Conservation (phyloP, 306 rosid genomes). For the Chamaecrista fasciculata region DNA sequence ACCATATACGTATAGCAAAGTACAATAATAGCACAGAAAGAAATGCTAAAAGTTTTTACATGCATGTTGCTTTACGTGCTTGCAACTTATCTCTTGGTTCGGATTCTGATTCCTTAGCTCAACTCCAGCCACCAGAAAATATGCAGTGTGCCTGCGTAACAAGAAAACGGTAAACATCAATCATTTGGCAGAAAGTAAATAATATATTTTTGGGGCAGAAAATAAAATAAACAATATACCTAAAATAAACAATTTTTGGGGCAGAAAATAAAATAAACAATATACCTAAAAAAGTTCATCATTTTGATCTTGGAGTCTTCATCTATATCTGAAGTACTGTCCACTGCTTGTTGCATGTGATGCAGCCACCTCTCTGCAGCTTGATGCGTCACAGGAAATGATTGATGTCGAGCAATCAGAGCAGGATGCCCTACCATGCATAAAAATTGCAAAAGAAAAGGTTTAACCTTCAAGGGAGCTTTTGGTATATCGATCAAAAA, state of each 20-base stretch:
- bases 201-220: background rate
- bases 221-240: conserved; percentile 37
- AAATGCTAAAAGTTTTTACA: background rate
- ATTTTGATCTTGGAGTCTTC: conserved; percentile 63
- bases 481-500: too few relatives aligned
- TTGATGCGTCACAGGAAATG: conserved; percentile 67
- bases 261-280: conserved; percentile 1
- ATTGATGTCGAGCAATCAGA: conserved; percentile 72
- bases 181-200: background rate
- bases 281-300: conserved; percentile 66
- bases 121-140: conserved; percentile 54
- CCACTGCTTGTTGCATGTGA: conserved; percentile 82
- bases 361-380: conserved; percentile 83
- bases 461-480: too few relatives aligned
- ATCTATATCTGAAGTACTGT: conserved; percentile 51
- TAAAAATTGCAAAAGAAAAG: background rate
- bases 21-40: too few relatives aligned
- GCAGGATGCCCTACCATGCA: conserved; percentile 82
- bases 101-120: conserved; percentile 43
- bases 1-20: background rate
- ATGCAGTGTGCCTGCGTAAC: conserved; percentile 44
- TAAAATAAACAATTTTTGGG: conserved; percentile 36
- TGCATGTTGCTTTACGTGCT: conserved; percentile 26
- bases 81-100: conserved; percentile 32
- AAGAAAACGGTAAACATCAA: background rate